These are phyloP conservation scores for Cryptosporidium ubiquitum DNA, from an alignment of 169 alveolate genomes.

Conservation along the genomic window DNA sequence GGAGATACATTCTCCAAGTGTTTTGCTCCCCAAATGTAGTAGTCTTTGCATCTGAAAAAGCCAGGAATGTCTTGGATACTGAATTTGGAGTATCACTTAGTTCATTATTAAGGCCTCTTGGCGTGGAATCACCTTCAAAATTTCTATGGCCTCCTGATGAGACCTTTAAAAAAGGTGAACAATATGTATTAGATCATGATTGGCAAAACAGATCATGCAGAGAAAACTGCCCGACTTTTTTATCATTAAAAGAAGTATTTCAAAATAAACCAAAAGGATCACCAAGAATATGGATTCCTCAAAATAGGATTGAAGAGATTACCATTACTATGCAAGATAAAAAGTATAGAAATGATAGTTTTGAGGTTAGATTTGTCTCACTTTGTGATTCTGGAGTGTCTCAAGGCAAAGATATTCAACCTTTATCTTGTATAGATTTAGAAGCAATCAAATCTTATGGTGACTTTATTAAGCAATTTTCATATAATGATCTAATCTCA, in stretches of 20 bases:
- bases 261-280: constrained; percentile 33
- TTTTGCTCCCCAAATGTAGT: constrained; percentile 33
- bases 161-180: background rate
- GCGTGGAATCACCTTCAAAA: constrained; percentile 30
- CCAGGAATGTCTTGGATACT: background rate
- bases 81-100: constrained; percentile 53
- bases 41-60: constrained; percentile 51
- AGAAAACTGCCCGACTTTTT: background rate
- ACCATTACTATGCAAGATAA: constrained; percentile 17
- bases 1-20: constrained; percentile 30
- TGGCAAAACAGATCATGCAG: constrained; percentile 32
- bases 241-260: constrained; percentile 3
- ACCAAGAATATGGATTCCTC: constrained; percentile 31
- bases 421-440: background rate
- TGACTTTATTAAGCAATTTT: constrained; percentile 28
- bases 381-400: constrained; percentile 5
- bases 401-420: background rate
- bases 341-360: background rate
- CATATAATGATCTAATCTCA: constrained; percentile 40
- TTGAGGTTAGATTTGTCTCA: constrained; percentile 38
- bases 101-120: constrained; percentile 45
- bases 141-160: constrained; percentile 53
- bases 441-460: constrained; percentile 35
- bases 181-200: background rate
- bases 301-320: constrained; percentile 14